These are phyloP conservation scores for Austroboletus sp. DNA, from an alignment of 1,284 basidiomycete genomes.

Conservation along the genomic window DNA sequence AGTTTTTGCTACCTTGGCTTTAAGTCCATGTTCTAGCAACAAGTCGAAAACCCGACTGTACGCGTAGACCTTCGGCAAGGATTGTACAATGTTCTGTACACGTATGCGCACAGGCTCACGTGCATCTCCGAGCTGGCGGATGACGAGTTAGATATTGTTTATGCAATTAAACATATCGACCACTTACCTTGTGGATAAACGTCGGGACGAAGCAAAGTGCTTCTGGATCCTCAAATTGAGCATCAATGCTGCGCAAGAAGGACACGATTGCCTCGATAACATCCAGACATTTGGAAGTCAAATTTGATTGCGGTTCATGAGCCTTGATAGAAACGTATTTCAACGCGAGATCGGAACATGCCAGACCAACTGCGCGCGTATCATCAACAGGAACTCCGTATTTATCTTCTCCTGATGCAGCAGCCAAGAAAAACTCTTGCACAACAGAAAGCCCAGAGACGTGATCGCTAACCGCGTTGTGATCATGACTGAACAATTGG, in stretches of 20 bases:
- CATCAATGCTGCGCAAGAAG: constrained; percentile 64
- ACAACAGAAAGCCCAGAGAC: constrained; percentile 70
- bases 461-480: constrained; percentile 91
- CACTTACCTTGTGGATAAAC: constrained; percentile 77
- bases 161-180: not conserved
- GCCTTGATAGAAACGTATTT: constrained; percentile 92
- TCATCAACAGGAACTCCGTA: constrained; percentile 50
- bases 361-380: constrained; percentile 66
- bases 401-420: constrained; percentile 53
- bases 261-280: constrained; percentile 75
- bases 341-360: constrained; percentile 87
- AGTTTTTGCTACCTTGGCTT: constrained; percentile 85
- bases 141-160: constrained; percentile 3
- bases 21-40: constrained; percentile 79
- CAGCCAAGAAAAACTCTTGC: constrained; percentile 66
- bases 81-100: constrained; percentile 67
- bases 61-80: constrained; percentile 74
- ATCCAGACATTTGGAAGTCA: constrained; percentile 86
- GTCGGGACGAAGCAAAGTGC: constrained; percentile 87
- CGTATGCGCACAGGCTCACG: constrained; percentile 68
- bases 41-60: constrained; percentile 86
- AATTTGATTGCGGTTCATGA: constrained; percentile 89
- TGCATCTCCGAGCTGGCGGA: constrained; percentile 66
- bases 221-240: constrained; percentile 84
- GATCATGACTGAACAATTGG: constrained; percentile 90